Evolutionary conservation across 495 filamentous ascomycete species (phyloP).

Genomic region (Penicillium bialowiezense): DNA sequence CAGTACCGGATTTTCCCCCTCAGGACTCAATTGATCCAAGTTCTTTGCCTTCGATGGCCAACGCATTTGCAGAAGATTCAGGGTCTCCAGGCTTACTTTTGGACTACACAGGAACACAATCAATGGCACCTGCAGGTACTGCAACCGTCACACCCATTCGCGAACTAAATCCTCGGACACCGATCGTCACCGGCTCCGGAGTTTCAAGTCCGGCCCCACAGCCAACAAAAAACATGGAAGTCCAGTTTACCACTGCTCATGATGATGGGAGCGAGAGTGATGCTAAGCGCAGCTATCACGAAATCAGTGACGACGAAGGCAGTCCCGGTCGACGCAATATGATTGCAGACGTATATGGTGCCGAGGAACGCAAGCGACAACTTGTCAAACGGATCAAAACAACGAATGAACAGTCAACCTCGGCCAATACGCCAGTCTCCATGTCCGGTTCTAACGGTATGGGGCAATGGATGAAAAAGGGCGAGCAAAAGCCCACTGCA

Average conservation of each 20-base stretch:
- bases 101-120: conserved; percentile 19
- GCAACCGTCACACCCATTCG: conserved; percentile 18
- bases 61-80: conserved; percentile 9
- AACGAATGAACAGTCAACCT: conserved; percentile 40
- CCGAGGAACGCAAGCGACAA: conserved; percentile 58
- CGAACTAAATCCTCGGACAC: neutral
- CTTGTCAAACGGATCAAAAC: conserved; percentile 67
- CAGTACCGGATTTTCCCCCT: neutral
- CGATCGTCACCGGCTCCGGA: conserved; percentile 7
- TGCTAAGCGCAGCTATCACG: conserved; percentile 26
- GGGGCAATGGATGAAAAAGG: conserved; percentile 62
- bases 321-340: conserved; percentile 29
- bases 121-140: conserved; percentile 29
- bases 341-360: conserved; percentile 70
- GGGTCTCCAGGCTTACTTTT: conserved; percentile 22
- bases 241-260: conserved; percentile 25
- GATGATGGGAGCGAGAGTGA: conserved; percentile 25
- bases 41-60: conserved; percentile 15
- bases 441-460: conserved; percentile 53
- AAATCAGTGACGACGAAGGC: conserved; percentile 27
- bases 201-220: conserved; percentile 1
- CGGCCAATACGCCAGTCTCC: conserved; percentile 37
- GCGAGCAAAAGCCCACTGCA: conserved; percentile 30
- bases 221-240: conserved; percentile 17
- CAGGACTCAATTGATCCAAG: conserved; percentile 1